A percentile compares a stretch with the other conserved stretches of the same genome.
Evolutionary conservation across 1,139 yeast species (phyloP).

Genomic region (Kodamaea ohmeri): DNA sequence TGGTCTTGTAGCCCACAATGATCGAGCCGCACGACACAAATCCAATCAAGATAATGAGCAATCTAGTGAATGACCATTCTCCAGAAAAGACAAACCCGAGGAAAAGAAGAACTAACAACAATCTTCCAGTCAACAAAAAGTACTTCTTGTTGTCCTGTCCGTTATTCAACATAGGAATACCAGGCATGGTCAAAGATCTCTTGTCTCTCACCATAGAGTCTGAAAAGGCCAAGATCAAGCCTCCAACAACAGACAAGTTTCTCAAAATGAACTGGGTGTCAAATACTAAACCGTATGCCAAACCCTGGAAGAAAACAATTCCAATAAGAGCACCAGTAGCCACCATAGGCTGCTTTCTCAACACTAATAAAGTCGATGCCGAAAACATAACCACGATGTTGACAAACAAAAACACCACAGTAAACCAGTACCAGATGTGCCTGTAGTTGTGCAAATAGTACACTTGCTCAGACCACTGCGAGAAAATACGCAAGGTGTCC

Average conservation of each 20-base stretch:
- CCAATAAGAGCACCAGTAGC: conserved; percentile 71
- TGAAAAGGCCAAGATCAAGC: conserved; percentile 81
- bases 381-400: conserved; percentile 70
- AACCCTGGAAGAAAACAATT: conserved; percentile 81
- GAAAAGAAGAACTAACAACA: conserved; percentile 80
- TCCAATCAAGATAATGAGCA: conserved; percentile 68
- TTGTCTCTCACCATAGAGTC: conserved; percentile 85
- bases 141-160: conserved; percentile 85
- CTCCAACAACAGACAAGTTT: conserved; percentile 90
- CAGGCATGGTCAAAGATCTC: conserved; percentile 75
- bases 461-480: conserved; percentile 93
- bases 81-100: conserved; percentile 82
- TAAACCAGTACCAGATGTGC: conserved; percentile 74
- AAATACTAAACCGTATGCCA: conserved; percentile 83
- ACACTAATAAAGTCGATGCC: conserved; percentile 71
- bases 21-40: conserved; percentile 73
- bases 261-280: conserved; percentile 81
- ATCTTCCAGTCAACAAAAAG: conserved; percentile 83
- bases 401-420: conserved; percentile 60
- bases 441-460: conserved; percentile 79
- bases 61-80: conserved; percentile 66
- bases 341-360: conserved; percentile 65
- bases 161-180: conserved; percentile 82
- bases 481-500: conserved; percentile 77
- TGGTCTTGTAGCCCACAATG: conserved; percentile 91